phyloP scores from a whole-genome alignment of 805 yeast genomes.

The Candida arabinofermentans region DNA sequence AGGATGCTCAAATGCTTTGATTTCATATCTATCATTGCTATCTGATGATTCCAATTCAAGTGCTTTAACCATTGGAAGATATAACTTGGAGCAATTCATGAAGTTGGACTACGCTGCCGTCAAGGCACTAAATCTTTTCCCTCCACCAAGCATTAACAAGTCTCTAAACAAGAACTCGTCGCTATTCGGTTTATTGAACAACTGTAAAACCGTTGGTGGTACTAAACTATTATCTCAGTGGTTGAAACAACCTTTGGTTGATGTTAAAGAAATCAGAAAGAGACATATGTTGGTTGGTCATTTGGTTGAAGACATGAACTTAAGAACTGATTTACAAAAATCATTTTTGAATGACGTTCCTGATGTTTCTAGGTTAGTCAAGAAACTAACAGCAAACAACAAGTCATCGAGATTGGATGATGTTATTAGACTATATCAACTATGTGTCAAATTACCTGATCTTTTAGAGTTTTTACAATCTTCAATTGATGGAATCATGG shows the following conservation, averaged over 20 bases:
- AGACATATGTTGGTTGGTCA: slow-evolving; percentile 76
- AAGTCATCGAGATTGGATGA: slow-evolving; percentile 71
- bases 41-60: slow-evolving; percentile 53
- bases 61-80: slow-evolving; percentile 53
- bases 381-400: slow-evolving; percentile 49
- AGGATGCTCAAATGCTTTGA: slow-evolving; percentile 61
- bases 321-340: slow-evolving; percentile 62
- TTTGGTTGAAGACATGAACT: slow-evolving; percentile 63
- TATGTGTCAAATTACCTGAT: slow-evolving; percentile 68
- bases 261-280: slow-evolving; percentile 49
- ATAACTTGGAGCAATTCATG: slow-evolving; percentile 78
- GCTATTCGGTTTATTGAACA: slow-evolving; percentile 78
- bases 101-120: slow-evolving; percentile 88
- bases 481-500: slow-evolving; percentile 34
- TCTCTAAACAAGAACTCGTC: slow-evolving; percentile 44
- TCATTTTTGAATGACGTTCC: slow-evolving; percentile 73
- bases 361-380: slow-evolving; percentile 71
- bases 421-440: slow-evolving; percentile 83
- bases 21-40: slow-evolving; percentile 64
- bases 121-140: slow-evolving; percentile 82
- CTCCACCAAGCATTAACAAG: slow-evolving; percentile 45
- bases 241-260: slow-evolving; percentile 92
- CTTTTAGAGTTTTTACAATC: slow-evolving; percentile 49
- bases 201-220: slow-evolving; percentile 89
- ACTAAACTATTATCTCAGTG: slow-evolving; percentile 83